phyloP scores from a whole-genome alignment of 257 asterid species.

The Jacaranda copaia region DNA sequence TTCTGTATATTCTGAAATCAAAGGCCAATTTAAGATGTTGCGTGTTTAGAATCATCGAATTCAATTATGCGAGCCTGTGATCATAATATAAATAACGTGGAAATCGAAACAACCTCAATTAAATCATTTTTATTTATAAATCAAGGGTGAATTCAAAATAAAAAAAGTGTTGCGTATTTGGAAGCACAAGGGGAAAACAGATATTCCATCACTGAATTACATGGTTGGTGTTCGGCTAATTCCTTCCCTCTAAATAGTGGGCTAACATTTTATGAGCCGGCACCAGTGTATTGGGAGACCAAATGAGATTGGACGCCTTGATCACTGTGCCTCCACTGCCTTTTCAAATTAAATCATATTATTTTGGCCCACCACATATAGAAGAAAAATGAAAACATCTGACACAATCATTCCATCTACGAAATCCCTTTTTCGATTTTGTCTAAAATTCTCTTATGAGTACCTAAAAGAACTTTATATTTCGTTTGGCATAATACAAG shows the following conservation, averaged over 20 bases:
- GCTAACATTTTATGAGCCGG: neutral
- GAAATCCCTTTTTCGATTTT: neutral
- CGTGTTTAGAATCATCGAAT: neutral
- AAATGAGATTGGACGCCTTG: neutral
- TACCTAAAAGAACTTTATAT: too few relatives aligned
- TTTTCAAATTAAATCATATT: neutral
- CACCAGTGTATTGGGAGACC: neutral
- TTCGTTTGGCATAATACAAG: too few relatives aligned
- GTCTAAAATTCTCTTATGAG: too few relatives aligned
- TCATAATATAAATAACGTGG: too few relatives aligned
- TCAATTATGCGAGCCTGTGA: too few relatives aligned
- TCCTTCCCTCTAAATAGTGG: neutral
- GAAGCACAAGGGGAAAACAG: neutral
- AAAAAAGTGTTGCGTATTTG: neutral
- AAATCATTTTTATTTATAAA: too few relatives aligned
- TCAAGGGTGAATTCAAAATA: too few relatives aligned
- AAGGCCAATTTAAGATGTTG: too few relatives aligned
- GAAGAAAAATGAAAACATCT: neutral
- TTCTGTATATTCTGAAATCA: too few relatives aligned
- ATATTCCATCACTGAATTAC: neutral
- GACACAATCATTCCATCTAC: constrained; percentile 9
- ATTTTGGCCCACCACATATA: neutral
- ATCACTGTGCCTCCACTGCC: neutral
- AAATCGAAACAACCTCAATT: too few relatives aligned
- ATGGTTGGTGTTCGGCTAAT: neutral